phyloP scores from a whole-genome alignment of 2,329 filamentous ascomycete species.

The Talaromyces marneffei region DNA sequence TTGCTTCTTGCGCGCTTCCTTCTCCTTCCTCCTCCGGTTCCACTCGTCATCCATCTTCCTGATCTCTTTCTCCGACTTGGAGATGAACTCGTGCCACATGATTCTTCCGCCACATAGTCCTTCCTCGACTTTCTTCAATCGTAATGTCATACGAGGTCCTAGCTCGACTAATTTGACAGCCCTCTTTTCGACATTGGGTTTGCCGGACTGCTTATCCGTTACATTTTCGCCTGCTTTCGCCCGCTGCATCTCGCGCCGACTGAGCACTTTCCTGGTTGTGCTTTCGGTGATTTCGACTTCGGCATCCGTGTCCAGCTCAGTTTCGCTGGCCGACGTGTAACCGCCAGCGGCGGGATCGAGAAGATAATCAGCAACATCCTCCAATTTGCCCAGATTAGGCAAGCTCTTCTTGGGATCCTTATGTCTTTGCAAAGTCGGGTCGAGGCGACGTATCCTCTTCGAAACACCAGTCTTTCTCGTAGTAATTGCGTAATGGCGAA shows the following conservation, averaged over 20 bases:
- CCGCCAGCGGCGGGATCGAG: constrained; percentile 72
- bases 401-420: constrained; percentile 63
- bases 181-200: constrained; percentile 65
- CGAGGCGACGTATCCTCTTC: constrained; percentile 73
- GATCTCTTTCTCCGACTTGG: constrained; percentile 73
- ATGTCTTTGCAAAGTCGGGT: constrained; percentile 75
- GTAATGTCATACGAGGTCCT: constrained; percentile 80
- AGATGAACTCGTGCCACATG: constrained; percentile 96
- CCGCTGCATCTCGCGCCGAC: constrained; percentile 46
- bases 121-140: constrained; percentile 93
- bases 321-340: constrained; percentile 89
- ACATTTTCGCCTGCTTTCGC: constrained; percentile 41
- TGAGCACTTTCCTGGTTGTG: constrained; percentile 49
- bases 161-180: constrained; percentile 90
- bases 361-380: constrained; percentile 92
- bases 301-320: constrained; percentile 87
- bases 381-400: constrained; percentile 82
- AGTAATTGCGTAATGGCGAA: constrained; percentile 92
- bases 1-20: constrained; percentile 71
- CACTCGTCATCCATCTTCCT: constrained; percentile 75
- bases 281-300: constrained; percentile 77
- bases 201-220: constrained; percentile 37
- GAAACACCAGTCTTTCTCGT: constrained; percentile 81
- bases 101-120: constrained; percentile 82
- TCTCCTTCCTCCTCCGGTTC: constrained; percentile 71